phyloP scores from a whole-genome alignment of 768 basidiomycete species.

The Tulasnella calospora region DNA sequence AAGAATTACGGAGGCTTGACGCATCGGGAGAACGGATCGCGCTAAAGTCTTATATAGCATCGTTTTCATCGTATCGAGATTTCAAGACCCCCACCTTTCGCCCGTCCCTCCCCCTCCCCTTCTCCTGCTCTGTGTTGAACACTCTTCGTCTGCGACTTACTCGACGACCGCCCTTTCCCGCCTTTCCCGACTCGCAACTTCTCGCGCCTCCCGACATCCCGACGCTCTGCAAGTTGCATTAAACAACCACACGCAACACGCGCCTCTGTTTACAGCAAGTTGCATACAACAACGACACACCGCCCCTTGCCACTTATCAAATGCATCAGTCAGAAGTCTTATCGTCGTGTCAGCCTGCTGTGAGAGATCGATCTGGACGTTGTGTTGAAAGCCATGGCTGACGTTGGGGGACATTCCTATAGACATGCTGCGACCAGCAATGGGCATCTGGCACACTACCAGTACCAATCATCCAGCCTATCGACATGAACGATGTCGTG shows the following conservation, averaged over 20 bases:
- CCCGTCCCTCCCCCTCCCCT: not conserved
- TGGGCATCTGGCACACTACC: not conserved
- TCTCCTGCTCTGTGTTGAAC: not conserved
- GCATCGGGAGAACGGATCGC: slow-evolving; percentile 6
- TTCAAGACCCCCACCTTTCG: not conserved
- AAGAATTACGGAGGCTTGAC: not conserved
- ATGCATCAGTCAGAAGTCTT: slow-evolving; percentile 2
- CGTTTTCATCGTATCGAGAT: not conserved
- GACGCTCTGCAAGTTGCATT: slow-evolving; percentile 6
- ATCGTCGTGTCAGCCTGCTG: not conserved
- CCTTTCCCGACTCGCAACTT: not conserved
- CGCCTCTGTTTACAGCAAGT: slow-evolving; percentile 6
- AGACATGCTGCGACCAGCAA: not conserved
- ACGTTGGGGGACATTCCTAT: not conserved
- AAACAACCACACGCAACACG: not conserved
- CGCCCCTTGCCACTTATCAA: not conserved
- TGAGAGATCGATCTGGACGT: not conserved
- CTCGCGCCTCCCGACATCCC: not conserved
- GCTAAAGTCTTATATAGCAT: not conserved
- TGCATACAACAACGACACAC: not conserved
- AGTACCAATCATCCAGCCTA: not conserved
- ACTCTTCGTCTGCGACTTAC: slow-evolving; percentile 1
- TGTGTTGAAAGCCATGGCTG: not conserved
- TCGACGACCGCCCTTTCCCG: not conserved
- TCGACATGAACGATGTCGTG: not conserved